Evolutionary conservation across 1,139 yeast species (phyloP), one percentile per base, ranked within the genome.

Genomic region (Lodderomyces elongisporus): DNA sequence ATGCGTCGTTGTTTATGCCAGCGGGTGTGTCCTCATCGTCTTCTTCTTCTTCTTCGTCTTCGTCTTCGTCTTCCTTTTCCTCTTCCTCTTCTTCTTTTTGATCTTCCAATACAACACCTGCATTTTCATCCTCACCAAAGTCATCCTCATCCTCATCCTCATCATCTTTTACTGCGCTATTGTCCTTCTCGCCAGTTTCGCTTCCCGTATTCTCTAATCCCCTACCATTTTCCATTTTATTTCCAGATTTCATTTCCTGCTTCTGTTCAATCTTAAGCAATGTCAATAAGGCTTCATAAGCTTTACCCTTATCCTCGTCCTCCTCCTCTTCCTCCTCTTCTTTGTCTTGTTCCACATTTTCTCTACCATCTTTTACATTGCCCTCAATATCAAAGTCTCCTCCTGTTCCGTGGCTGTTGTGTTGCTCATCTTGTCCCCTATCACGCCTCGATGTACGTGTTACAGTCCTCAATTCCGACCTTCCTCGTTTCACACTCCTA

Each of bases 211-310:
- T 17, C 16, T 27, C 13, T 25, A 17, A n/a, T n/a, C 4, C 17
- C n/a, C 30, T 12, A 21, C 28, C 9, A 4, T 45, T 58, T 20
- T 43, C 48, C 14, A 50, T 51, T 12, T 44, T 49, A 18, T 47
- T 14, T 13, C 15, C 14, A 6, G 22, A 10, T 20, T 20, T 20
- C 7, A 10, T 7, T 3, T 30, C 27, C 3, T 17, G 8, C 25
- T 24, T 30, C 13, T 16, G 15, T 5, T 22, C 31, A 4, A 9
- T 16, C 31, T 70, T 70, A 39, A 87, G 63, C 34, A 85, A 66
- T 0, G 93, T 81, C 51, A 88, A 60, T 34, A 88, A 62, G 0
- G 95, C 95, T 46, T 76, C 73, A 52, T 85, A 85, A 0, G 93
- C 91, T 51, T 70, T 65, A 6, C 67, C 66, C 35, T 54, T 52